Evolutionary conservation across 2,329 filamentous ascomycete genomes (phyloP).

Genomic region (Sclerotinia nivalis): DNA sequence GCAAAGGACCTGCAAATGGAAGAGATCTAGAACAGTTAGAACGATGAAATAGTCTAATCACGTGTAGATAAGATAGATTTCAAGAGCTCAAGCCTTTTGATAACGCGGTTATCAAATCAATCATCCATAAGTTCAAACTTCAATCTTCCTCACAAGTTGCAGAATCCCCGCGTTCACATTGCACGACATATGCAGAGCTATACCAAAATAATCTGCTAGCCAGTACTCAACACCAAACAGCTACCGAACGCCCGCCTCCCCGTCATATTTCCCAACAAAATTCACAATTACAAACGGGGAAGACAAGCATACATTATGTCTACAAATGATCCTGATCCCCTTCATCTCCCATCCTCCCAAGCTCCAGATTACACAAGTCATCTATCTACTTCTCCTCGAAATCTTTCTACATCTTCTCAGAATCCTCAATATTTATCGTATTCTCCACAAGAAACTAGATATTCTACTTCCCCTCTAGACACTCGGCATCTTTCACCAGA

Average conservation of each 20-base stretch:
- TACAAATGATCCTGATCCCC: conserved; percentile 13
- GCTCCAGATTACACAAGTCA: not conserved
- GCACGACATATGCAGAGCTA: conserved; percentile 14
- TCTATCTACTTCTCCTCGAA: conserved; percentile 2
- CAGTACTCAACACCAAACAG: not conserved
- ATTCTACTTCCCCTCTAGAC: not conserved
- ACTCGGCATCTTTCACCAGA: not conserved
- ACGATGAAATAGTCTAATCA: not conserved
- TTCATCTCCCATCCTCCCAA: conserved; percentile 3
- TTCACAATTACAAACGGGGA: not conserved
- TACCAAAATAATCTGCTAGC: not conserved
- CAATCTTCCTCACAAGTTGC: not conserved
- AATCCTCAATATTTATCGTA: conserved; percentile 5
- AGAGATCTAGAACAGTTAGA: not conserved
- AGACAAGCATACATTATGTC: conserved; percentile 14
- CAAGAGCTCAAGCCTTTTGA: not conserved
- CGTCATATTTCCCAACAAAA: conserved; percentile 15
- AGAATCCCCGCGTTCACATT: conserved; percentile 13
- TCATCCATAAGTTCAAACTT: conserved; percentile 4
- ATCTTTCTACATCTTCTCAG: not conserved
- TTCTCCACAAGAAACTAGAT: conserved; percentile 6
- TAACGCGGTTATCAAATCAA: conserved; percentile 15
- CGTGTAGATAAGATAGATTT: conserved; percentile 16
- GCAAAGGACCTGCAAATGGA: too few relatives aligned
- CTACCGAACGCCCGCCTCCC: not conserved